Conservation (phyloP, 2,329 filamentous ascomycete species). For the Coniochaeta prunicola region DNA sequence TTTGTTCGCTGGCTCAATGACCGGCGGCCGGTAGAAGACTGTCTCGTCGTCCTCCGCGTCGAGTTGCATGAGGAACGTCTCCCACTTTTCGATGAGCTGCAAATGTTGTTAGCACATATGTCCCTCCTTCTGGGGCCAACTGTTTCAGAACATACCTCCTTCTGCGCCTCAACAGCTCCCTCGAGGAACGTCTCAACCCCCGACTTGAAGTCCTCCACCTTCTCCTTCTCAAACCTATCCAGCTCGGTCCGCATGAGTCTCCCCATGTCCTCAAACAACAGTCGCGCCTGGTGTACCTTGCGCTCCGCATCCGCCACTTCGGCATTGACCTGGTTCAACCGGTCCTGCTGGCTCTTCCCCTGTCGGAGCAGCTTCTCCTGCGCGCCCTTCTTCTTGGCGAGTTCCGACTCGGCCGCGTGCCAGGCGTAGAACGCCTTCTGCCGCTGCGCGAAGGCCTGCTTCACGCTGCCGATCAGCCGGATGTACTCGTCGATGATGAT, state of each 20-base stretch:
- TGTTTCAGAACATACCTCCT: conserved; percentile 65
- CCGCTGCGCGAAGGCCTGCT: conserved; percentile 83
- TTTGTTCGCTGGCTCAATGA: conserved; percentile 40
- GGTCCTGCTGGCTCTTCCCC: conserved; percentile 92
- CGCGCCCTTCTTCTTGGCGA: conserved; percentile 79
- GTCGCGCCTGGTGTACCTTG: conserved; percentile 79
- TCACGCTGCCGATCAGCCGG: conserved; percentile 87
- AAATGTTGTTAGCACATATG: conserved; percentile 13
- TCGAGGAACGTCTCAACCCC: conserved; percentile 97
- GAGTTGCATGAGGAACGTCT: conserved; percentile 93
- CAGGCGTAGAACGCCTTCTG: conserved; percentile 95
- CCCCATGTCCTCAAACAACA: conserved; percentile 97
- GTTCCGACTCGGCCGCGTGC: conserved; percentile 83
- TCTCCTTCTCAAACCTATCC: conserved; percentile 91
- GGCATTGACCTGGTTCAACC: conserved; percentile 83
- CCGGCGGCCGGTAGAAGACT: conserved; percentile 57
- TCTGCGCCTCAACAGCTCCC: conserved; percentile 94
- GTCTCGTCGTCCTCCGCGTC: conserved; percentile 85
- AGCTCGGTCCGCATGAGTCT: conserved; percentile 84
- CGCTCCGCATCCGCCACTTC: conserved; percentile 94
- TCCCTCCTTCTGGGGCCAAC: conserved; percentile 9
- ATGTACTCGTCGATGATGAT: conserved; percentile 99
- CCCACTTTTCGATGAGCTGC: conserved; percentile 80
- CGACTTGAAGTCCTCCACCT: conserved; percentile 98
- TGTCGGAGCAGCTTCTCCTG: conserved; percentile 95